Evolutionary conservation across 129 eudicot species (phyloP).

Genomic region (Flaveria linearis): DNA sequence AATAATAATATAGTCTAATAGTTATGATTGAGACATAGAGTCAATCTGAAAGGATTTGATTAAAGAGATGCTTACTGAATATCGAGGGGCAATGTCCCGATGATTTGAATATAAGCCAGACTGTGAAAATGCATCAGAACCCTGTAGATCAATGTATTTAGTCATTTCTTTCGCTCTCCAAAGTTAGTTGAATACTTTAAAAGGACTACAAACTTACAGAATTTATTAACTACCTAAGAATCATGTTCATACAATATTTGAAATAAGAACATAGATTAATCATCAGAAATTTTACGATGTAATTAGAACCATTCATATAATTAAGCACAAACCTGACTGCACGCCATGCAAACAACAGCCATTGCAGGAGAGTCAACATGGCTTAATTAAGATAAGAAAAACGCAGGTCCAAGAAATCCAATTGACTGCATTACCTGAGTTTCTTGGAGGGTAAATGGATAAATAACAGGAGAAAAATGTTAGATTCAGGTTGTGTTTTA

Average conservation of each 20-base stretch:
- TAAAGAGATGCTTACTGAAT: conserved; percentile 61
- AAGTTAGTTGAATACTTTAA: background rate
- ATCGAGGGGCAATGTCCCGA: conserved; percentile 97
- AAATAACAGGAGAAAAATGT: background rate
- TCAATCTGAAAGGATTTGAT: conserved; percentile 7
- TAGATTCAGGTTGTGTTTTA: background rate
- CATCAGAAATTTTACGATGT: background rate
- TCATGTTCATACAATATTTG: background rate
- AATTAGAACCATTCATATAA: background rate
- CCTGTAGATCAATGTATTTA: conserved; percentile 43
- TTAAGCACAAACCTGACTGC: conserved; percentile 77
- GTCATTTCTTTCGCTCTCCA: background rate
- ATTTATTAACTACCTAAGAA: background rate
- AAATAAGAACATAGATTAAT: conserved; percentile 1
- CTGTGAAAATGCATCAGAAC: conserved; percentile 97
- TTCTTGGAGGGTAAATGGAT: background rate
- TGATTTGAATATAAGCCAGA: conserved; percentile 95
- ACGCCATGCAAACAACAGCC: conserved; percentile 97
- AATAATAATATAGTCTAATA: no score
- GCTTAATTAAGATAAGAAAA: conserved; percentile 89
- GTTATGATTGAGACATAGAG: background rate
- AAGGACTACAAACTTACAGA: background rate
- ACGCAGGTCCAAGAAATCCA: conserved; percentile 98
- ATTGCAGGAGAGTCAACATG: conserved; percentile 87
- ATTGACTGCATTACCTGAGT: conserved; percentile 86